Percentiles rank a stretch among this genome's conserved stretches.
Conservation (phyloP, 108 stramenopile species). For the Cyclotella choctawhatcheeana region DNA sequence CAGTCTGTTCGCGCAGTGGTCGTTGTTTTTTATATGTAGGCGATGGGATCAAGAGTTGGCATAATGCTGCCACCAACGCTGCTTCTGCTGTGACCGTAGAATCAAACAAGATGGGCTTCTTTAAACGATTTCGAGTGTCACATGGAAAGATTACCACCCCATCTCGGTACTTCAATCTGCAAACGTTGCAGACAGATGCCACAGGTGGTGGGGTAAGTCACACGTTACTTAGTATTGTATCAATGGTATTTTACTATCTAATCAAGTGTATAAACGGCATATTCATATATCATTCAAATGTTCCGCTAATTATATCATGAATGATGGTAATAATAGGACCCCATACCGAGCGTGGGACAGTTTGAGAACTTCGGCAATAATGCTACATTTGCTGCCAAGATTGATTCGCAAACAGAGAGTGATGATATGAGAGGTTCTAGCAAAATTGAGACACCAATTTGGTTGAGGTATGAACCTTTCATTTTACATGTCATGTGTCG, state of each 20-base stretch:
- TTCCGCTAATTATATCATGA: no score
- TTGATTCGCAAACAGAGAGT: neutral
- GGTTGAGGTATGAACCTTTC: slow-evolving; percentile 88
- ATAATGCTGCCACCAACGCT: slow-evolving; percentile 21
- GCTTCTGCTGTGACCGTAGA: neutral
- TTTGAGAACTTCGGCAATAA: slow-evolving; percentile 63
- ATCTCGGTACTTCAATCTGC: slow-evolving; percentile 71
- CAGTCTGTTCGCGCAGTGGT: no score
- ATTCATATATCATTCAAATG: no score
- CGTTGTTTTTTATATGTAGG: slow-evolving; percentile 86
- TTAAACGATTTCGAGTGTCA: slow-evolving; percentile 72
- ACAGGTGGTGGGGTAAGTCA: no score
- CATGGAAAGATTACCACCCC: slow-evolving; percentile 76
- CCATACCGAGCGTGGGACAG: slow-evolving; percentile 76
- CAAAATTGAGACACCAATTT: slow-evolving; percentile 41
- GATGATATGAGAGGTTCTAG: neutral
- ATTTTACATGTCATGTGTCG: slow-evolving; percentile 89
- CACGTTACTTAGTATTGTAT: no score
- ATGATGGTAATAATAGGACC: slow-evolving; percentile 87
- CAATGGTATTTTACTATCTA: no score
- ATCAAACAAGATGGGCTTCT: slow-evolving; percentile 35
- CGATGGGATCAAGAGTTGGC: slow-evolving; percentile 76
- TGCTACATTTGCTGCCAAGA: slow-evolving; percentile 20
- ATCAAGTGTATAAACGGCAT: no score
- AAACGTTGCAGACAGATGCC: slow-evolving; percentile 61